Base-by-base conservation (phyloP, 805 yeast genomes). In the Zygotorulaspora chibaensis region DNA sequence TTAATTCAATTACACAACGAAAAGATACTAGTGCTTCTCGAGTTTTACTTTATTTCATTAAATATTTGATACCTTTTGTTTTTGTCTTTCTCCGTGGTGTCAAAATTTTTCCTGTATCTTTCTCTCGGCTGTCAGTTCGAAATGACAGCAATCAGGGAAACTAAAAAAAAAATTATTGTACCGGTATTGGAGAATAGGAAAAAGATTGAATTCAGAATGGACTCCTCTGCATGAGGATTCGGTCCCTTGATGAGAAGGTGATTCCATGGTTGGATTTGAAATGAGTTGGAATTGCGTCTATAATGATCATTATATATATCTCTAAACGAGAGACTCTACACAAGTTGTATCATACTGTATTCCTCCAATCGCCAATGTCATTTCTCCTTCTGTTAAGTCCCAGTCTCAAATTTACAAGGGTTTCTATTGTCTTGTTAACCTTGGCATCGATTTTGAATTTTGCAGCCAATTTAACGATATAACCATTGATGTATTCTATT, bases 401-500 rank as follows among this genome's bases (percentile, higher is more conserved):
- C 9, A 56, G 33, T 55, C 72, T 65, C 27, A 70, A 46, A 18
- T 64, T 67, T 4, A 69, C 71, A 12, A 71, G 49, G 33, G 64
- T 59, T 8, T 54, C 49, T 8, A 70, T 56, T 0, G 72, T 61
- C 36, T 53, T 54, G 51, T 70, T 70, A 20, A 63, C 61, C 26
- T 64, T 62, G 1, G 65, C 63, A 2, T 47, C 57, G 37, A 67
- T 30, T 0, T 72, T 69, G 38, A 73, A 65, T 47, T 69, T 66
- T 26, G 63, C 54, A 1, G 87, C 95, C 42, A 80, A 65, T 6
- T 58, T 61, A 1, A 76, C 82, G 10, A 90, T 72, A 58, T 80
- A 87, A 1, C 97, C 97, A 61, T 90, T 93, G 48, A 91, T 82
- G 61, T 77, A 84, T 49, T 83, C 85, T 16, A 91, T 77, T 60